Evolutionary conservation across 768 basidiomycete genomes (phyloP), one percentile per base, ranked within the genome.

Genomic region (Tylopilus balloui): DNA sequence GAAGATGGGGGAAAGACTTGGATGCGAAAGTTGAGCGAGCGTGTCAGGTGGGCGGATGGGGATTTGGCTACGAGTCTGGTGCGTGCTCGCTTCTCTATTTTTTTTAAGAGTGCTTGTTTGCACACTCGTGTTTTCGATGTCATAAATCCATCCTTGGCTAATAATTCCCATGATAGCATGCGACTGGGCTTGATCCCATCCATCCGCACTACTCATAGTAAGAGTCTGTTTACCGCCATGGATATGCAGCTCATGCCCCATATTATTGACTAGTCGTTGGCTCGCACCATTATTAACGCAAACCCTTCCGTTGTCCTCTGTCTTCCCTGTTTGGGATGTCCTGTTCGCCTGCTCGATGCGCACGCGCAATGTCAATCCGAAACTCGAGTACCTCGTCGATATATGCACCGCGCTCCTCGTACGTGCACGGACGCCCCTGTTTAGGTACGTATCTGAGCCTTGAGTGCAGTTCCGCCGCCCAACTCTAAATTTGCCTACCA

Each of bases 191-290:
- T 8, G 83, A 86, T 59, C 88, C 88, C 19, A 67, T 74, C 23
- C 69, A 84, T 23, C 88, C 88, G 3, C 86, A 90, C 68, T 90
- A 87, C 64, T 88, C 88, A 41, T 84, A 84, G 88, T 89, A 67
- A 54, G 87, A 68, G 15, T 40, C 10, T 17, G 17, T 37, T 38
- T 32, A 6, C 34, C 43, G 31, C 37, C 11, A 20, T 17, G 1
- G 14, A 11, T 21, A 25, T 21, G 15, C 38, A 31, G 17, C 40
- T 53, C 8, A 44, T 45, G 5, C 24, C 31, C 42, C 46, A 41
- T 37, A 29, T 25, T 32, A 19, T 50, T 27, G 37, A 42, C 13
- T 52, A 89, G 88, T 65, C 84, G 81, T 38, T 91, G 88, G 88
- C 69, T 90, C 11, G 78, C 84, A 12, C 78, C 86, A 11, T 58